Evolutionary conservation across 768 basidiomycete genomes (phyloP), one percentile per base, ranked within the genome.

Genomic region (Clavaria fumosa): DNA sequence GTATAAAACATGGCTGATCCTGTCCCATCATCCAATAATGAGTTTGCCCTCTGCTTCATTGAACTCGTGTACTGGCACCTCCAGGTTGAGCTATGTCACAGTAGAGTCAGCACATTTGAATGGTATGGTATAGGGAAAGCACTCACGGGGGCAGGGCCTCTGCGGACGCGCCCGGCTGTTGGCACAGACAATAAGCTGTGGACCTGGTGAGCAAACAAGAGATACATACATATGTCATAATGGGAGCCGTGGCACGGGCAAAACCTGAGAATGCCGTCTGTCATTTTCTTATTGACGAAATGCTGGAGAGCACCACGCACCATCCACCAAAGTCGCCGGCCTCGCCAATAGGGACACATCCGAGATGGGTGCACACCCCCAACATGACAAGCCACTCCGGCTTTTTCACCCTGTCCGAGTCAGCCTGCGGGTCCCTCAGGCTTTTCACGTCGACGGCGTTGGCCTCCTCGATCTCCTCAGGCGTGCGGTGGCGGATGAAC

Each of bases 181-280:
- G 11, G 43, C 19, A 39, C 22, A 40, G 46, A 41, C 49, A 22
- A 50, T 31, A 31, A 35, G 39, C 30, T 39, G 35, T 7, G 37
- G 34, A 15, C n/a, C n/a, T n/a, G n/a, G n/a, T n/a, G 45, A 7
- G 35, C 27, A 30, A n/a, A 27, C 12, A 24, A 26, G 38, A 21
- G 15, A 18, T 23, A 61, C 81, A 43, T 50, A 85, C 82, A 93
- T 42, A 95, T 95, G 60, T 96, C 90, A 53, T 90, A 91, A 55
- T 99, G 93, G 37, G 93, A 97, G 54, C 93, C 95, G 59, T 97
- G 93, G 68, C 93, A 96, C 37, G 91, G 90, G 69, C 90, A 93
- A 78, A 93, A 88, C 76, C 76, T 78, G 36, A 3, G 23, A 5
- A 28, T 10, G 34, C 15, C 18, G 4, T 27, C 20, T 41, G 38